Base-by-base conservation (phyloP, 2,329 filamentous ascomycete genomes). In the Apiospora saccharicola region DNA sequence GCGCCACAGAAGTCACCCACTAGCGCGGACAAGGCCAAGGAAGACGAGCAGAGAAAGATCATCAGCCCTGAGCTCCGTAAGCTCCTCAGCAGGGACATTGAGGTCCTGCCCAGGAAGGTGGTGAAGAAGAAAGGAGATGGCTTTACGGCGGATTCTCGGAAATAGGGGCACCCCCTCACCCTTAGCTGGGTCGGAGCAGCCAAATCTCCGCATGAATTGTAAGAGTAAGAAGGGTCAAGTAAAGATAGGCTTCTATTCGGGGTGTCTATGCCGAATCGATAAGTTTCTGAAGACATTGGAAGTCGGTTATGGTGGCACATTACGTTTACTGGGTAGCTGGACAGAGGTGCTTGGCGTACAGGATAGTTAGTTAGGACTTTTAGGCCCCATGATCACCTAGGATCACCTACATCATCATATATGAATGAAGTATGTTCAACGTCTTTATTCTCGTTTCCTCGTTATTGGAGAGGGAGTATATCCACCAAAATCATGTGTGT, bases 41-140 rank as follows among this genome's bases (percentile, higher is more conserved):
- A 61, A 19, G 69, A 82, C 46, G 76, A 80, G 22, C 74, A 81
- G 71, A 76, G 83, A 57, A 88, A 85, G 78, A 82, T 88, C 19
- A 90, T 90, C 69, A 90, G 87, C 2, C 88, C 89, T 0, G 89
- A 90, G 78, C 79, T 91, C 74, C 83, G 89, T 68, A 85, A 84
- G 73, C 77, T 91, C 53, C 78, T 91, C 53, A 89, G 85, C 75
- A 82, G 83, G 47, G 74, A 77, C 13, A 76, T 81, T 10, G 80
- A 81, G 41, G 73, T 79, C 6, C 71, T 81, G 4, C 78, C 79
- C 1, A 74, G 76, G 30, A 79, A 79, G 68, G 74, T 73, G 0
- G 77, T 76, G 0, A 75, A 77, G 51, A 79, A 77, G 72, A 76
- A 78, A 26, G 74, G 75, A 13, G 79, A 78, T 6, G 76, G 76